Conservation (phyloP, 495 filamentous ascomycete genomes). For the Aspergillus asperescens region DNA sequence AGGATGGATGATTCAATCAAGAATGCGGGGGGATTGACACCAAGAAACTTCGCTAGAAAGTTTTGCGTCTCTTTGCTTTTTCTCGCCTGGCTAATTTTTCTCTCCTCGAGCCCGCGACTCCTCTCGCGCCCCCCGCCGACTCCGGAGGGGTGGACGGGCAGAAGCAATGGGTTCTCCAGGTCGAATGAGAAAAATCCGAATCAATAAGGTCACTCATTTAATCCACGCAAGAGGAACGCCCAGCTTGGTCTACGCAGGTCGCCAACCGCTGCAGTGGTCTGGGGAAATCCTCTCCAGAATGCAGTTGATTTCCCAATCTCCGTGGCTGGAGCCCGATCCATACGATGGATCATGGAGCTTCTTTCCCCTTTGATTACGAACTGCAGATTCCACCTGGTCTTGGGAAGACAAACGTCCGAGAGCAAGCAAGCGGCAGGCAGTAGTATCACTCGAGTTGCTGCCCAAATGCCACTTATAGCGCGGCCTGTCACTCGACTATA, state of each 20-base stretch:
- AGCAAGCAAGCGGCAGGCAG: neutral
- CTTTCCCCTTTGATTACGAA: slow-evolving; percentile 9
- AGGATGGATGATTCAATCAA: neutral
- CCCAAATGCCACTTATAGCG: too few relatives aligned
- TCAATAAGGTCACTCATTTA: too few relatives aligned
- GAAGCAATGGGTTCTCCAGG: slow-evolving; percentile 8
- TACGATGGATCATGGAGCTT: neutral
- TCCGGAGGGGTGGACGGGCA: slow-evolving; percentile 9
- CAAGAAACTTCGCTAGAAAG: slow-evolving; percentile 7
- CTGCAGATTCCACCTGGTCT: slow-evolving; percentile 8
- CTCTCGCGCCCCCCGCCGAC: slow-evolving; percentile 7
- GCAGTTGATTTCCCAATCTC: neutral
- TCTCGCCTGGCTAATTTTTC: neutral
- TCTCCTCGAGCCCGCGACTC: neutral
- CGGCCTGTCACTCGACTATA: too few relatives aligned
- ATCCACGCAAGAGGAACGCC: too few relatives aligned
- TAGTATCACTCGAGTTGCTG: neutral
- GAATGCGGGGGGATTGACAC: slow-evolving; percentile 18
- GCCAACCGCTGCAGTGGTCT: slow-evolving; percentile 13
- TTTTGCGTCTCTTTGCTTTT: slow-evolving; percentile 5
- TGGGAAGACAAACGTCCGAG: too few relatives aligned
- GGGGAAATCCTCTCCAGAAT: slow-evolving; percentile 14
- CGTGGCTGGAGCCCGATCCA: neutral
- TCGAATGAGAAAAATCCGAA: slow-evolving; percentile 5
- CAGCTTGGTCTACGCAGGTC: slow-evolving; percentile 15